A percentile compares a stretch with the other conserved stretches of the same genome.
phyloP scores from a whole-genome alignment of 129 eudicot genomes.

The Apium graveolens region DNA sequence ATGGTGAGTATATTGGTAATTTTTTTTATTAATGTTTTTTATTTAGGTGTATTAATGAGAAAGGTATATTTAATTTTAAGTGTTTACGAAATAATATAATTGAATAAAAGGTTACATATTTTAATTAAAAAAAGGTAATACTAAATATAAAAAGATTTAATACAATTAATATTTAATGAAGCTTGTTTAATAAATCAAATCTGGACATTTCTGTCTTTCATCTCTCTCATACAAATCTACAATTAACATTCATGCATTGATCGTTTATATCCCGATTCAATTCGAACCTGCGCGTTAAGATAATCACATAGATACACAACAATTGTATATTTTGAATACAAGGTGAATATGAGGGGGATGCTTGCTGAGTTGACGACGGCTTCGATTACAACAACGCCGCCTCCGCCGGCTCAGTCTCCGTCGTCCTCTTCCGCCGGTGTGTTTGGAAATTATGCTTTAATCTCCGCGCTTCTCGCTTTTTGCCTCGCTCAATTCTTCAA shows the following conservation, averaged over 20 bases:
- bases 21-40: no score
- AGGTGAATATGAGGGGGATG: conserved; percentile 3
- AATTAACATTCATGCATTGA: not conserved
- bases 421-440: conserved; percentile 23
- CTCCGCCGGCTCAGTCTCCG: not conserved
- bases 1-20: no score
- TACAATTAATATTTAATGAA: no score
- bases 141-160: no score
- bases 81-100: no score
- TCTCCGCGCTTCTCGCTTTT: conserved; percentile 79
- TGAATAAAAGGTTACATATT: no score
- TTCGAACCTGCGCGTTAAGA: not conserved
- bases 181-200: not conserved
- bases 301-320: not conserved
- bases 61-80: no score
- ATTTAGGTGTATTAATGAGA: no score
- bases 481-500: conserved; percentile 69
- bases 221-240: no score
- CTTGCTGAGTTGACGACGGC: conserved; percentile 27
- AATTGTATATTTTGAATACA: not conserved
- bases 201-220: no score
- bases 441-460: conserved; percentile 57
- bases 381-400: not conserved
- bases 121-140: no score
- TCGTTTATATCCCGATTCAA: not conserved